phyloP scores from a whole-genome alignment of 2,329 filamentous ascomycete species.

The Ophiostoma perfectum region DNA sequence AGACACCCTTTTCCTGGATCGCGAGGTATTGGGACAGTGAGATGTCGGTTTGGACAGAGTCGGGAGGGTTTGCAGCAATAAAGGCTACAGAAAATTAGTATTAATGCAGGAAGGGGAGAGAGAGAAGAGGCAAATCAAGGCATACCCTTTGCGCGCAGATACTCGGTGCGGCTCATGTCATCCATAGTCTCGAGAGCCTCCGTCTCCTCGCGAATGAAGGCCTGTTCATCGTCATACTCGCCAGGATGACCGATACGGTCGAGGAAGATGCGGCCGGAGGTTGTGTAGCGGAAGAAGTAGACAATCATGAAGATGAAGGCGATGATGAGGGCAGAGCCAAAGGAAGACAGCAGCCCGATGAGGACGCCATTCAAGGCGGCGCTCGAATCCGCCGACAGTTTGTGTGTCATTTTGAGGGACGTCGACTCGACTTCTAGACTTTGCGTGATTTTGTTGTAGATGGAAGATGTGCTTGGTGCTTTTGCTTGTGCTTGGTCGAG shows the following conservation, averaged over 20 bases:
- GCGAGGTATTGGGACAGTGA: conserved; percentile 95
- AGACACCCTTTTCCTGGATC: conserved; percentile 99
- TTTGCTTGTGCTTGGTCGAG: not conserved
- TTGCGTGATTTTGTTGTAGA: not conserved
- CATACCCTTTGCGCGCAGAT: conserved; percentile 88
- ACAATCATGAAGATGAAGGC: conserved; percentile 73
- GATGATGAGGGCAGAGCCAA: conserved; percentile 83
- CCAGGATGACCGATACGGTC: conserved; percentile 90
- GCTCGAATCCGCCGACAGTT: not conserved
- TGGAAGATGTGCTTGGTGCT: not conserved
- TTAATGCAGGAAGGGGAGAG: not conserved
- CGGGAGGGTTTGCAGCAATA: conserved; percentile 86
- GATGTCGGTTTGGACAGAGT: conserved; percentile 93
- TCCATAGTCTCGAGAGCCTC: conserved; percentile 95
- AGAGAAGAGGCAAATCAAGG: not conserved
- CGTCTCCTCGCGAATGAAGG: conserved; percentile 86
- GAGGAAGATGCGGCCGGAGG: conserved; percentile 80
- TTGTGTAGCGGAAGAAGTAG: conserved; percentile 91
- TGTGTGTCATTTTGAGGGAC: conserved; percentile 14
- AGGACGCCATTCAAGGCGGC: conserved; percentile 65
- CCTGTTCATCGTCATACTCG: conserved; percentile 97
- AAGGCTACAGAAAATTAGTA: conserved; percentile 58
- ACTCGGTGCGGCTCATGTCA: conserved; percentile 82
- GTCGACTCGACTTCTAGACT: not conserved
- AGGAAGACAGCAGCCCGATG: conserved; percentile 90